Percentiles rank a stretch among this genome's conserved stretches.
Evolutionary conservation across 2,329 filamentous ascomycete species (phyloP).

Genomic region (Ophiosphaerella narmari): DNA sequence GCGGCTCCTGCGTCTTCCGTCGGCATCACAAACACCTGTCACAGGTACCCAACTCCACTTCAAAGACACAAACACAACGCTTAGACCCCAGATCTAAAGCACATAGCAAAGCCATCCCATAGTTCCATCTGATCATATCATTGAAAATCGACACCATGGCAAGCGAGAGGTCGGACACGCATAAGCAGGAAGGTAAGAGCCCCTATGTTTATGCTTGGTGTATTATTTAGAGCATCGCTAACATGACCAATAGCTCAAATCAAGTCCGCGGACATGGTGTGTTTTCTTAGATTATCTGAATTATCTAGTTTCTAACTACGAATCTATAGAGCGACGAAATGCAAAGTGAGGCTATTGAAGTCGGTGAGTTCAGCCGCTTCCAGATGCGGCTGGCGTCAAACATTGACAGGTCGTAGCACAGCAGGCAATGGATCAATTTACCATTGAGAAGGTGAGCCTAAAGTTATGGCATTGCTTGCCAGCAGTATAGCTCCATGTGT

Average conservation of each 20-base stretch:
- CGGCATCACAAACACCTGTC: neutral
- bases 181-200: constrained; percentile 55
- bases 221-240: constrained; percentile 20
- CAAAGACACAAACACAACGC: neutral
- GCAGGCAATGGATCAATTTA: constrained; percentile 73
- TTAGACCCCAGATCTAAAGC: neutral
- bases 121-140: neutral
- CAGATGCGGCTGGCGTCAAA: constrained; percentile 15
- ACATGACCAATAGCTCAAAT: constrained; percentile 72
- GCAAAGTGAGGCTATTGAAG: constrained; percentile 93
- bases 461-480: neutral
- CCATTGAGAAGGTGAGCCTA: constrained; percentile 67
- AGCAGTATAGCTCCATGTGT: neutral
- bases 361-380: constrained; percentile 67
- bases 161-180: constrained; percentile 68
- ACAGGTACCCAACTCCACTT: neutral
- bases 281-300: constrained; percentile 17
- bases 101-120: constrained; percentile 15
- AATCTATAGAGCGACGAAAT: constrained; percentile 83
- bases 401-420: constrained; percentile 58
- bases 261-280: constrained; percentile 98
- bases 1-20: neutral
- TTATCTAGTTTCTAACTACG: constrained; percentile 16
- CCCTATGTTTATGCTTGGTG: constrained; percentile 22
- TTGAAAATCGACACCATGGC: constrained; percentile 33